These are phyloP conservation scores for Coemansia sp. DNA, from an alignment of 192 early-diverging fungal species.

Conservation along the genomic window DNA sequence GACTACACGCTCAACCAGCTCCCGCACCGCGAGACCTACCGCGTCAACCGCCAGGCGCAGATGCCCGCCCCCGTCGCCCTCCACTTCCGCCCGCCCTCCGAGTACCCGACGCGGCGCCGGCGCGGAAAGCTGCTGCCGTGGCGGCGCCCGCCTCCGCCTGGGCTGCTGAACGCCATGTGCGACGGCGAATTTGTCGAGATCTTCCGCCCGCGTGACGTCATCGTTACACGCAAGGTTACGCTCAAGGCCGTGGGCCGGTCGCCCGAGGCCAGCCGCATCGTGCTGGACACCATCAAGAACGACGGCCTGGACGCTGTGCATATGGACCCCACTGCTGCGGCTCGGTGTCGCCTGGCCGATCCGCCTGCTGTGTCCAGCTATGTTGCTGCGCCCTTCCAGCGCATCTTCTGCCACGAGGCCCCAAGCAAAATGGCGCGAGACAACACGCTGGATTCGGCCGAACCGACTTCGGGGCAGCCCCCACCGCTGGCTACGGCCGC, in stretches of 20 bases:
- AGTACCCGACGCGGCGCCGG: constrained; percentile 38
- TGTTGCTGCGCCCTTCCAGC: constrained; percentile 47
- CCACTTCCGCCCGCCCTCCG: constrained; percentile 54
- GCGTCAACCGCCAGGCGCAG: constrained; percentile 67
- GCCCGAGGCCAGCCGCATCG: constrained; percentile 57
- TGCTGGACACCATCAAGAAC: constrained; percentile 55
- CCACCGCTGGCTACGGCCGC: neutral
- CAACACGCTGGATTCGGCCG: neutral
- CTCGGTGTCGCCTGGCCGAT: constrained; percentile 16
- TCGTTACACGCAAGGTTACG: constrained; percentile 61
- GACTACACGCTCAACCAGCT: constrained; percentile 67
- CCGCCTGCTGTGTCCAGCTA: constrained; percentile 30
- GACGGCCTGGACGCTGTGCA: constrained; percentile 52
- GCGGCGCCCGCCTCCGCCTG: constrained; percentile 42
- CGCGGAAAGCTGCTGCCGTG: constrained; percentile 22
- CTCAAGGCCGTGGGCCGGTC: constrained; percentile 63
- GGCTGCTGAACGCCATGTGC: constrained; percentile 67
- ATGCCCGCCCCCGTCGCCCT: constrained; percentile 57
- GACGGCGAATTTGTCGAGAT: constrained; percentile 78
- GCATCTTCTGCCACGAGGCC: constrained; percentile 25
- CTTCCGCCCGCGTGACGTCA: constrained; percentile 58
- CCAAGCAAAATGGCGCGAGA: neutral
- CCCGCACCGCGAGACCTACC: constrained; percentile 54
- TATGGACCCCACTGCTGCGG: constrained; percentile 48
- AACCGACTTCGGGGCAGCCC: neutral